Conservation (phyloP, 805 yeast genomes). For the Candida gorgasii region DNA sequence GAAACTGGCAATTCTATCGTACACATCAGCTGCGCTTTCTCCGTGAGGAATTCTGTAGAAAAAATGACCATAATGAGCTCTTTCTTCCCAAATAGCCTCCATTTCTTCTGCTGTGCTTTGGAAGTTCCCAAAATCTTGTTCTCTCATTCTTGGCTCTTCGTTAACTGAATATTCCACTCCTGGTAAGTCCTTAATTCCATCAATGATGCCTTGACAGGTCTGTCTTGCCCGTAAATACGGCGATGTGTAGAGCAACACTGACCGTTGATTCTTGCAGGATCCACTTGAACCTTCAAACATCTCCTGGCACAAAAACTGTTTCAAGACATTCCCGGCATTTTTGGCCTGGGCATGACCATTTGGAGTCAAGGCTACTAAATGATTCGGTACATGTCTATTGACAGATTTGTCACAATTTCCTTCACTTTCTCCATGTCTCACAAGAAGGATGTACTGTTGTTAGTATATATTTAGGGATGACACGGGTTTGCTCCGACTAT, state of each 20-base stretch:
- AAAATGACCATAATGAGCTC: slow-evolving; percentile 78
- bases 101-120: slow-evolving; percentile 75
- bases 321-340: slow-evolving; percentile 57
- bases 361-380: slow-evolving; percentile 69
- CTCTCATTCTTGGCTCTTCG: slow-evolving; percentile 91
- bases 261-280: slow-evolving; percentile 15
- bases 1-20: slow-evolving; percentile 86
- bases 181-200: slow-evolving; percentile 51
- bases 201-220: slow-evolving; percentile 70
- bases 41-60: slow-evolving; percentile 92
- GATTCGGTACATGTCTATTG: slow-evolving; percentile 78
- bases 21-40: slow-evolving; percentile 95
- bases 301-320: slow-evolving; percentile 35
- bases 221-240: slow-evolving; percentile 86
- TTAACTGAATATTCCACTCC: slow-evolving; percentile 52
- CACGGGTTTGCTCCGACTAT: neutral
- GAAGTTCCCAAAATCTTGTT: slow-evolving; percentile 94
- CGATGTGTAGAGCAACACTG: slow-evolving; percentile 77
- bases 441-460: slow-evolving; percentile 63
- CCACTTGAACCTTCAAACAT: slow-evolving; percentile 27
- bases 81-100: slow-evolving; percentile 78
- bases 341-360: slow-evolving; percentile 67
- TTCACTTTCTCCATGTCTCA: slow-evolving; percentile 92
- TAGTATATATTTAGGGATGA: neutral
- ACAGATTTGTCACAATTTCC: slow-evolving; percentile 86